phyloP scores from a whole-genome alignment of 192 early-diverging fungal genomes.

The Backusella tarrabulga region DNA sequence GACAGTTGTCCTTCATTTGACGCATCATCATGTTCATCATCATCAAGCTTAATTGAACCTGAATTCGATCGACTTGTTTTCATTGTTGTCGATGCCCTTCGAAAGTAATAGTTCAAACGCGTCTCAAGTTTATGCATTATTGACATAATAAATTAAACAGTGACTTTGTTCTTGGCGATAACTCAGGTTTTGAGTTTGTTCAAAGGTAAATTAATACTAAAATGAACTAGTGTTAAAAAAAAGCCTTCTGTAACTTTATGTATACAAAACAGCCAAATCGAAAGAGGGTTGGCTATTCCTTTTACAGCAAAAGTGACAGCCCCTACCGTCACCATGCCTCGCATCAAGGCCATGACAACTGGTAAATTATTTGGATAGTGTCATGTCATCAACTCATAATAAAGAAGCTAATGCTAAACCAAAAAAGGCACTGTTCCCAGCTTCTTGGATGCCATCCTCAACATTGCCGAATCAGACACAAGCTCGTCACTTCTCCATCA shows the following conservation, averaged over 20 bases:
- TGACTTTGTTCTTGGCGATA: slow-evolving; percentile 72
- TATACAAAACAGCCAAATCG: slow-evolving; percentile 45
- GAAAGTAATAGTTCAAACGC: slow-evolving; percentile 44
- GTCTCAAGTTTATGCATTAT: neutral
- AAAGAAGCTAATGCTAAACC: neutral
- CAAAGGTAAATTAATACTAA: slow-evolving; percentile 38
- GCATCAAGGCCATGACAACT: slow-evolving; percentile 74
- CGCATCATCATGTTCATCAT: neutral
- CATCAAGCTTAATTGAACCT: slow-evolving; percentile 21
- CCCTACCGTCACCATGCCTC: slow-evolving; percentile 79
- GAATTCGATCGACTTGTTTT: slow-evolving; percentile 61
- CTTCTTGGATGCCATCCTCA: slow-evolving; percentile 78
- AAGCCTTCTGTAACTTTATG: neutral
- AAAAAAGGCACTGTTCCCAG: slow-evolving; percentile 64
- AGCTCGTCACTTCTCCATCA: slow-evolving; percentile 54
- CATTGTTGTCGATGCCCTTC: slow-evolving; percentile 71
- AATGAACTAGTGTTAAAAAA: neutral
- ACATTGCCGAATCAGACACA: slow-evolving; percentile 77
- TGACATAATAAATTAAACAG: slow-evolving; percentile 24
- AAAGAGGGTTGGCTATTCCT: slow-evolving; percentile 42
- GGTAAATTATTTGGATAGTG: slow-evolving; percentile 32
- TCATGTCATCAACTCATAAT: no score
- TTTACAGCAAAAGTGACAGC: slow-evolving; percentile 57
- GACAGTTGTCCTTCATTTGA: slow-evolving; percentile 28
- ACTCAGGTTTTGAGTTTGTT: slow-evolving; percentile 64